Conservation (phyloP, 2,329 filamentous ascomycete genomes). For the Arthrobotrys pseudoclavata region DNA sequence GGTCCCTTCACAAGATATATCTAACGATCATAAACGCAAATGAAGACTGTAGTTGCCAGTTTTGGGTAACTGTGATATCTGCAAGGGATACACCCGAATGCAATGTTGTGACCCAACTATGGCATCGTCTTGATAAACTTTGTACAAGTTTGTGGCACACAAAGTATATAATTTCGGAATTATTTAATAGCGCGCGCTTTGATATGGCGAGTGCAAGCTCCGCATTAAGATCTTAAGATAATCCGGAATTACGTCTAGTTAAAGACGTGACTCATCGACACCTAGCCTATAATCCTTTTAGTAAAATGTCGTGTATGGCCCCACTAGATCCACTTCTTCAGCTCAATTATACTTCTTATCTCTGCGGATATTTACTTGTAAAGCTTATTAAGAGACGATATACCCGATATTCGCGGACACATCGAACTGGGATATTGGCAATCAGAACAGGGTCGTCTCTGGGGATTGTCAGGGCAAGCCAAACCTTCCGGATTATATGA, state of each 20-base stretch:
- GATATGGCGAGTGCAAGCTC: neutral
- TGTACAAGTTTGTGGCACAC: slow-evolving; percentile 5
- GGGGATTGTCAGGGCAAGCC: neutral
- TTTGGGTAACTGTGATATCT: neutral
- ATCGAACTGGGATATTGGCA: neutral
- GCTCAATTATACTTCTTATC: neutral
- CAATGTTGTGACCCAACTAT: neutral
- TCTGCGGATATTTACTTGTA: neutral
- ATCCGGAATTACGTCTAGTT: neutral
- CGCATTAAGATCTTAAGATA: too few species aligned
- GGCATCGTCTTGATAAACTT: neutral
- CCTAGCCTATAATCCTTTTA: neutral
- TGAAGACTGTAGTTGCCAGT: too few species aligned
- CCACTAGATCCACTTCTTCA: neutral
- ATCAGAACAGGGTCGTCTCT: neutral
- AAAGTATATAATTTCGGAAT: neutral
- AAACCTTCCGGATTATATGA: too few species aligned
- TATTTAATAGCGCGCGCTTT: neutral
- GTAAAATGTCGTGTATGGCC: neutral
- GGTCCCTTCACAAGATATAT: too few species aligned
- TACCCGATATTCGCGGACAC: neutral
- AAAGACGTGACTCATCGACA: neutral
- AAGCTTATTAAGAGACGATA: neutral
- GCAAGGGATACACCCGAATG: neutral
- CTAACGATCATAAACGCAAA: too few species aligned